Evolutionary conservation across 2,329 filamentous ascomycete genomes (phyloP), one percentile per base, ranked within the genome.

Genomic region (Sphaerulina vaccinii): DNA sequence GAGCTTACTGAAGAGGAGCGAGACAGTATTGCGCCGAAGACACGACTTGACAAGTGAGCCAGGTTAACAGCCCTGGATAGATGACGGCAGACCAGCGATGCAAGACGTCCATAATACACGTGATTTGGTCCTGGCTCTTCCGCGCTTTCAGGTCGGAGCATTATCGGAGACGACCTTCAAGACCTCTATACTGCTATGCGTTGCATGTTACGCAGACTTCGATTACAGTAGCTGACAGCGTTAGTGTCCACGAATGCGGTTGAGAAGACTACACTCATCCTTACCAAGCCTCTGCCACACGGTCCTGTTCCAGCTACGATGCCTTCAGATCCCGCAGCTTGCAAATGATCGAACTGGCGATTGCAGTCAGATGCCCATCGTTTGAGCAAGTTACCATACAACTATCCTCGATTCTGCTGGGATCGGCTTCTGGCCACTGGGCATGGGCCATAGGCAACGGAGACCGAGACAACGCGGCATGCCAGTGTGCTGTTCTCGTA

Each of bases 1-100:
- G 63, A 61, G 22, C 61, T 59, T 36, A 59, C 54, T 13, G 54
- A 51, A 11, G 56, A 57, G 27, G 49, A 59, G 40, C 42, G 41
- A 24, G 44, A 11, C n/a, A 50, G 42, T 23, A 54, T 59, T 6
- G 18, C 47, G 8, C 18, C 33, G 19, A 51, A 57, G 16, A 56
- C 41, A 23, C 54, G 39, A 19, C 48, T 59, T 13, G 39, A 40
- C 16, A 16, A 47, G 33, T 15, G 10, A 24, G 16, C 16, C 16
- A 21, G 6, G n/a, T 2, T 38, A n/a, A 18, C 22, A n/a, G 4
- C 15, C 23, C 15, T n/a, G 3, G 10, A 11, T 18, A 37, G 18
- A 72, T 10, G 59, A n/a, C 19, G 19, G 11, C 5, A 37, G 29
- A 21, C 8, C 16, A 15, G 19, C 19, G 22, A 15, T 10, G 13